Evolutionary conservation across 2,329 filamentous ascomycete species (phyloP).

Genomic region (Botryosphaeria agaves): DNA sequence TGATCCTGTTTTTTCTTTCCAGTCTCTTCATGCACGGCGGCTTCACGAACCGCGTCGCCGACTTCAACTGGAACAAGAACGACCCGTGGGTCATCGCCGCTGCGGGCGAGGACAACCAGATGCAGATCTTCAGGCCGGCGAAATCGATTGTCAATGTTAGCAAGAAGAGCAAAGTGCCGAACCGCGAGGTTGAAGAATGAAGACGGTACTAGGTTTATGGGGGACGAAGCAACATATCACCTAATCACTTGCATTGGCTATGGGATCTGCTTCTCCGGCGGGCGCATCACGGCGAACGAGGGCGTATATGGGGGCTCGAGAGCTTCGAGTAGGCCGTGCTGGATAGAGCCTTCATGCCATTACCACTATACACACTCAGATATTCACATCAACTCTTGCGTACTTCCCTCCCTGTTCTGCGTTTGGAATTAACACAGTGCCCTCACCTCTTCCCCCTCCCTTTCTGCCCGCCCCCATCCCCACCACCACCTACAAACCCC

Average conservation of each 20-base stretch:
- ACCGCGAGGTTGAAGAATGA: background rate
- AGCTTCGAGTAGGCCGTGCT: too few species aligned
- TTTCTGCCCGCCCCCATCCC: constrained; percentile 13
- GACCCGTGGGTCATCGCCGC: constrained; percentile 94
- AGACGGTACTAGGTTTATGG: too few species aligned
- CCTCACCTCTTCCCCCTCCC: constrained; percentile 4
- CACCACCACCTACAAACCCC: constrained; percentile 44
- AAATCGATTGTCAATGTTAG: constrained; percentile 1
- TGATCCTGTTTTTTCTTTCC: constrained; percentile 5
- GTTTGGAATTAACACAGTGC: background rate
- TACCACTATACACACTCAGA: too few species aligned
- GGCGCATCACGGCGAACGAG: too few species aligned
- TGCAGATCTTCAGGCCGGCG: constrained; percentile 55
- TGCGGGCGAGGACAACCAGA: constrained; percentile 87
- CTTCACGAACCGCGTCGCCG: constrained; percentile 89
- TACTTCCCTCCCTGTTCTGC: too few species aligned
- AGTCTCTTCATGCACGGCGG: constrained; percentile 97
- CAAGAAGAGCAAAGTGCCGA: background rate
- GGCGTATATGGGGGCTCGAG: too few species aligned
- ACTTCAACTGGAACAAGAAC: constrained; percentile 96
- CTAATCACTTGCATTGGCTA: too few species aligned
- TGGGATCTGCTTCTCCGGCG: too few species aligned
- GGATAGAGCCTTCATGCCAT: too few species aligned
- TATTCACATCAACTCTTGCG: too few species aligned
- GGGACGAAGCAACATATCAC: too few species aligned